Percentiles rank a stretch among this genome's conserved stretches.
phyloP scores from a whole-genome alignment of 2,329 filamentous ascomycete species.

The Cryoendolithus antarcticus region DNA sequence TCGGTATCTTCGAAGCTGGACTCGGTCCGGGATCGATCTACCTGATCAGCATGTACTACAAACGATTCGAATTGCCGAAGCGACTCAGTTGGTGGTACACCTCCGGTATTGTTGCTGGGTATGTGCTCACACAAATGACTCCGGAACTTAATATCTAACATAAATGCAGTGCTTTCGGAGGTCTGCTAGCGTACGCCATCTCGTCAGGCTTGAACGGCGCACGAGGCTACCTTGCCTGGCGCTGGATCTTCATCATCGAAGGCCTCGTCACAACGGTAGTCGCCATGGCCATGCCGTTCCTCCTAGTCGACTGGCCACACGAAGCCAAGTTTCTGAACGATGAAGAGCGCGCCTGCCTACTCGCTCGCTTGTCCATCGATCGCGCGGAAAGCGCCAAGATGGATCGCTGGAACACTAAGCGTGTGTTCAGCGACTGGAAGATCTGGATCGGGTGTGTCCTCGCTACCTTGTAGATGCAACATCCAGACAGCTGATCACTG shows the following conservation, averaged over 20 bases:
- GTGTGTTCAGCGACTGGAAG: constrained; percentile 4
- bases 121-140: no score
- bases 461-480: no score
- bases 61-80: constrained; percentile 30
- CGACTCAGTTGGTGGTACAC: constrained; percentile 30
- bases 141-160: no score
- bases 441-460: not conserved
- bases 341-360: constrained; percentile 7
- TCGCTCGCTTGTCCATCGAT: constrained; percentile 4
- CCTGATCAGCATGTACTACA: constrained; percentile 28
- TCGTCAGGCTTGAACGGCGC: constrained; percentile 16
- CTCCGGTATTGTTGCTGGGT: constrained; percentile 27
- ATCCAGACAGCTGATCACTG: no score
- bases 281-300: constrained; percentile 3
- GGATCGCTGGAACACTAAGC: constrained; percentile 1
- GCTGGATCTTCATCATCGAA: constrained; percentile 53
- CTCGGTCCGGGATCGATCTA: constrained; percentile 13
- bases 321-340: constrained; percentile 7
- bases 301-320: constrained; percentile 35
- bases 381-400: constrained; percentile 5
- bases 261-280: constrained; percentile 48
- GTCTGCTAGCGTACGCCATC: constrained; percentile 28
- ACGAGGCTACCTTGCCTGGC: constrained; percentile 19
- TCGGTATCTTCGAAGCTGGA: constrained; percentile 27
- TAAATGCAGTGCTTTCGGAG: constrained; percentile 22